Base-by-base conservation (phyloP, 1,139 yeast genomes). In the Pichia sp. region DNA sequence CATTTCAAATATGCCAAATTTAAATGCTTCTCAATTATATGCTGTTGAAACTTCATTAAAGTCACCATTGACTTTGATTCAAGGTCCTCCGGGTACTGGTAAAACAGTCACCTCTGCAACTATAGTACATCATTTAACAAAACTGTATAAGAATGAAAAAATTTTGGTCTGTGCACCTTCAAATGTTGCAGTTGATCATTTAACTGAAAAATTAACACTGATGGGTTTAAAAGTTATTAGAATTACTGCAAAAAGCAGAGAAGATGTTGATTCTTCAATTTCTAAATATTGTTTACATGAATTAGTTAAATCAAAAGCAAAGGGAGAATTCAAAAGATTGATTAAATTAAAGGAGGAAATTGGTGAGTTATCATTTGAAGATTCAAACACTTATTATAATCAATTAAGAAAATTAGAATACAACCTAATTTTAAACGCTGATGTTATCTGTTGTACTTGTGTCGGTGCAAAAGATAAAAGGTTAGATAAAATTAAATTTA, bases 41-140 rank as follows among this genome's bases (percentile, higher is more conserved):
- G 97, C 97, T 0, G 90, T 90, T 25, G 72, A 76, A 49, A 68
- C 78, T 7, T 96, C 85, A 1, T 68, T 90, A 52, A 77, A 76
- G 59, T 73, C 81, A 57, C 96, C 96, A 2, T 71, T 90, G 40
- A 80, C 95, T 8, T 73, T 90, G 59, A 89, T 90, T 56, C 97
- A 90, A 65, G 97, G 97, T 20, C 97, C 97, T n/a, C 97, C 97
- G 2, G 96, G 96, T 53, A 90, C 97, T 0, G 97, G 97, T 63
- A 90, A 90, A 64, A 90, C 97, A 0, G 95, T 88, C 15, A 89
- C 96, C 0, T 87, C 96, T 0, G 94, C 96, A 4, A 83, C 96
- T 0, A 86, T 90, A 54, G 79, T 89, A 26, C 85, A 85, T 59
- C 96, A 88, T 59, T 68, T 89, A 52, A 73, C 80, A 3, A 77